phyloP scores from a whole-genome alignment of 2,329 filamentous ascomycete species.

The Magnaporthiopsis incrustans region DNA sequence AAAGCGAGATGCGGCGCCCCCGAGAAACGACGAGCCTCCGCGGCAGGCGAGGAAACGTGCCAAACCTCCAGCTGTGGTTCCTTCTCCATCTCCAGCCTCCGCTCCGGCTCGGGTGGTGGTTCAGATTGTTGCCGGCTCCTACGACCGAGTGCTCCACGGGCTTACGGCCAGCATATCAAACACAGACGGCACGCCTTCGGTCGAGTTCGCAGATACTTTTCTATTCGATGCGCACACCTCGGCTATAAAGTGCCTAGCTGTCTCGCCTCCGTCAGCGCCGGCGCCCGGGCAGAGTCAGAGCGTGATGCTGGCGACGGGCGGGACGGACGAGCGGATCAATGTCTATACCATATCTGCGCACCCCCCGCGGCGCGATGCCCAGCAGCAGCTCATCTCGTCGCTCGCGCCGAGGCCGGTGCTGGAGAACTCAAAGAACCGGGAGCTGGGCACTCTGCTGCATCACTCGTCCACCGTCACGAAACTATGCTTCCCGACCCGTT shows the following conservation, averaged over 20 bases:
- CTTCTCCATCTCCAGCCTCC: not conserved
- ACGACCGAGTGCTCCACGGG: slow-evolving; percentile 88
- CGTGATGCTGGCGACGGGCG: slow-evolving; percentile 81
- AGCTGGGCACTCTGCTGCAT: slow-evolving; percentile 79
- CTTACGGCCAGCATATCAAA: slow-evolving; percentile 63
- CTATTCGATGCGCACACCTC: slow-evolving; percentile 91
- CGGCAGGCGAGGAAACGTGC: slow-evolving; percentile 5
- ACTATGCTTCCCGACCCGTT: slow-evolving; percentile 73
- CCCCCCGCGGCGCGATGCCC: slow-evolving; percentile 42
- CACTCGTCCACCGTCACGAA: slow-evolving; percentile 76
- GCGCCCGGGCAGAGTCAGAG: slow-evolving; percentile 62
- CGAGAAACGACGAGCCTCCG: slow-evolving; percentile 11
- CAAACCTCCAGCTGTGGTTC: not conserved
- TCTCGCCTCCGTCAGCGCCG: slow-evolving; percentile 66
- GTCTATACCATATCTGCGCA: slow-evolving; percentile 79
- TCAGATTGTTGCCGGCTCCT: slow-evolving; percentile 87
- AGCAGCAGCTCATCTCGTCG: slow-evolving; percentile 53
- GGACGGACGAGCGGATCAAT: slow-evolving; percentile 91
- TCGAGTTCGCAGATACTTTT: slow-evolving; percentile 83
- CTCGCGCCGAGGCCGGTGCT: slow-evolving; percentile 61
- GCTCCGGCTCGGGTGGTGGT: slow-evolving; percentile 30
- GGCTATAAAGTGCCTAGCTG: slow-evolving; percentile 78
- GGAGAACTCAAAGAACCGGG: slow-evolving; percentile 80
- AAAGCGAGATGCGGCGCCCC: slow-evolving; percentile 19
- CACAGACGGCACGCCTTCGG: slow-evolving; percentile 16